phyloP scores from a whole-genome alignment of 106 monocot genomes.

The Cymbidium sinense region DNA sequence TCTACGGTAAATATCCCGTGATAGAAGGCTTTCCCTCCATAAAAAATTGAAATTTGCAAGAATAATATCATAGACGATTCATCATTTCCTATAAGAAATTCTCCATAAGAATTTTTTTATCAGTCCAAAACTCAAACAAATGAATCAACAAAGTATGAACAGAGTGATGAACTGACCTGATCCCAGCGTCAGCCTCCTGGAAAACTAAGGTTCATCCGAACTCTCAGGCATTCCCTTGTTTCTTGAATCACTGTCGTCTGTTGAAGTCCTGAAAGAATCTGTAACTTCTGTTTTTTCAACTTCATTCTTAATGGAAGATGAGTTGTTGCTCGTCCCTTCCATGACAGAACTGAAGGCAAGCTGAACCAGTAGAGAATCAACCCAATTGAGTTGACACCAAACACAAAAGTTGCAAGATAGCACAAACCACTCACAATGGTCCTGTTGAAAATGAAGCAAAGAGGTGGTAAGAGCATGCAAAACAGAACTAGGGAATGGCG shows the following conservation, averaged over 20 bases:
- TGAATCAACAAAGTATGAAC: neutral
- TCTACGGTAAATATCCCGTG: neutral
- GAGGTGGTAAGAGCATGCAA: neutral
- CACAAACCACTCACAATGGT: conserved; percentile 89
- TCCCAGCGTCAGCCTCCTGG: neutral
- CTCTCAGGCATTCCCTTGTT: conserved; percentile 19
- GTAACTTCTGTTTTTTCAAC: conserved; percentile 10
- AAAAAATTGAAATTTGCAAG: neutral
- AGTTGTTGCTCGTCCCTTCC: conserved; percentile 17
- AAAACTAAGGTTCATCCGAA: conserved; percentile 29
- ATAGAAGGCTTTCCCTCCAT: neutral
- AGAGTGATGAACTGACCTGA: neutral
- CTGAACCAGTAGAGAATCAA: conserved; percentile 77
- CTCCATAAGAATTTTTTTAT: neutral
- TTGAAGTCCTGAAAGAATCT: conserved; percentile 12
- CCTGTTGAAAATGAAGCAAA: conserved; percentile 30
- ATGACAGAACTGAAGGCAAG: conserved; percentile 57
- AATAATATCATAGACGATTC: no score
- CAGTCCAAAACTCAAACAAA: neutral
- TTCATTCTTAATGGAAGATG: conserved; percentile 18
- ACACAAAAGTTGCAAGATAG: conserved; percentile 91
- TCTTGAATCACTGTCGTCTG: conserved; percentile 16
- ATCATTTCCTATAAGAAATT: neutral
- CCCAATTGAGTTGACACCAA: conserved; percentile 80
- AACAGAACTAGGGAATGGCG: no score